Evolutionary conservation across 2,329 filamentous ascomycete species (phyloP).

Genomic region (Hymenoscyphus fraxineus): DNA sequence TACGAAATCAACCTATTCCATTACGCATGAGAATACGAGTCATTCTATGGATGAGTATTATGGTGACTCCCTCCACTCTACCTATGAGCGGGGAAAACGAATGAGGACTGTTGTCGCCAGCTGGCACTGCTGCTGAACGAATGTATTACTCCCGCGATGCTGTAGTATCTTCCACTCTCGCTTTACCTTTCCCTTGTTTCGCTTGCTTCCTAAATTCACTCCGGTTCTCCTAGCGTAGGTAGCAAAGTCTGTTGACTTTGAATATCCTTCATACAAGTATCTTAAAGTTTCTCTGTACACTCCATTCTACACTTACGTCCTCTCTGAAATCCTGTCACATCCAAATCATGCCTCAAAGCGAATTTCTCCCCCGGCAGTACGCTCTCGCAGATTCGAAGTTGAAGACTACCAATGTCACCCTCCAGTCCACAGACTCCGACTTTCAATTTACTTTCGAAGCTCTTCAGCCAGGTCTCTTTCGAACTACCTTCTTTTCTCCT

Average conservation of each 20-base stretch:
- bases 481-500: slow-evolving; percentile 61
- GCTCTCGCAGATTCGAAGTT: background rate
- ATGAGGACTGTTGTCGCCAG: background rate
- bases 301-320: background rate
- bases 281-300: background rate
- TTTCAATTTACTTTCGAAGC: slow-evolving; percentile 62
- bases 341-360: slow-evolving; percentile 24
- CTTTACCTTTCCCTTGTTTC: background rate
- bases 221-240: background rate
- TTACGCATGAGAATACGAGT: background rate
- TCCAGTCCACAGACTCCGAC: slow-evolving; percentile 31
- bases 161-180: background rate
- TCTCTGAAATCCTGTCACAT: too few relatives aligned
- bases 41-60: background rate
- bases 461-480: slow-evolving; percentile 59
- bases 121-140: background rate
- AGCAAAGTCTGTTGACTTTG: background rate
- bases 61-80: background rate
- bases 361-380: slow-evolving; percentile 24
- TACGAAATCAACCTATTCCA: background rate
- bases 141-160: background rate
- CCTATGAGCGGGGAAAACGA: background rate
- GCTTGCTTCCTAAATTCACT: background rate
- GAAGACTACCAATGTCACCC: slow-evolving; percentile 15
- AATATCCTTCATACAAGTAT: background rate